Evolutionary conservation across 2,329 filamentous ascomycete species (phyloP).

Genomic region (Fusarium ambrosium): DNA sequence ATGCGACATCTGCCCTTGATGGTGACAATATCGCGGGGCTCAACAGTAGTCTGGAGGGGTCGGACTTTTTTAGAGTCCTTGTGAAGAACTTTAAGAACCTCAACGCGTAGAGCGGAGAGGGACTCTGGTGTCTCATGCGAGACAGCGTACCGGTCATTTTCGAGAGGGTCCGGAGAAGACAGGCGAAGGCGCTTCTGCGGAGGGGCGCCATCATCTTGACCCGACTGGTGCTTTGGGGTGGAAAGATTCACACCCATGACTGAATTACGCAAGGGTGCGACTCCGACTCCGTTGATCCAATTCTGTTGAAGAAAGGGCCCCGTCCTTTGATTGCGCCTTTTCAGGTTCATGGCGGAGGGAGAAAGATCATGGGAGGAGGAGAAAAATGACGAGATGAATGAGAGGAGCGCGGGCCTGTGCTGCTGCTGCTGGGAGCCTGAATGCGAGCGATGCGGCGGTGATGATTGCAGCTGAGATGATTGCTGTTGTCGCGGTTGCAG

Average conservation of each 20-base stretch:
- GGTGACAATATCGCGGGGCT: constrained; percentile 49
- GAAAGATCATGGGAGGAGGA: constrained; percentile 50
- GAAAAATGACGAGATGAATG: constrained; percentile 23
- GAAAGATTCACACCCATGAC: constrained; percentile 56
- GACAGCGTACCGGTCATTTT: constrained; percentile 51
- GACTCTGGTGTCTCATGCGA: constrained; percentile 50
- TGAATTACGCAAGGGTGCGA: constrained; percentile 58
- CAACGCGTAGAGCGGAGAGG: constrained; percentile 63
- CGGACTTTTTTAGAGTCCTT: constrained; percentile 59
- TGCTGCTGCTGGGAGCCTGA: constrained; percentile 1
- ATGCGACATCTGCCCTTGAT: constrained; percentile 56
- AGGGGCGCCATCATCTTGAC: constrained; percentile 55
- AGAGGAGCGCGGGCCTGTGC: constrained; percentile 21
- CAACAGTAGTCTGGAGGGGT: constrained; percentile 44
- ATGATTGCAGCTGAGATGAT: constrained; percentile 13
- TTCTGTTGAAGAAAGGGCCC: constrained; percentile 69
- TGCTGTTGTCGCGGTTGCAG: constrained; percentile 18
- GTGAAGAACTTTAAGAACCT: constrained; percentile 67
- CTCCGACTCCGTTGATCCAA: constrained; percentile 63
- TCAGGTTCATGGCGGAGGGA: constrained; percentile 62
- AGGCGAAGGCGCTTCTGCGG: constrained; percentile 66
- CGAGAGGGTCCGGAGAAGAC: constrained; percentile 54
- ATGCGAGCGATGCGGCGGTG: constrained; percentile 9
- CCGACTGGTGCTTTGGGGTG: constrained; percentile 48
- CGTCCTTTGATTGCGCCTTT: constrained; percentile 61